phyloP scores from a whole-genome alignment of 139 green algal genomes.

The Ettlia oleoabundans region DNA sequence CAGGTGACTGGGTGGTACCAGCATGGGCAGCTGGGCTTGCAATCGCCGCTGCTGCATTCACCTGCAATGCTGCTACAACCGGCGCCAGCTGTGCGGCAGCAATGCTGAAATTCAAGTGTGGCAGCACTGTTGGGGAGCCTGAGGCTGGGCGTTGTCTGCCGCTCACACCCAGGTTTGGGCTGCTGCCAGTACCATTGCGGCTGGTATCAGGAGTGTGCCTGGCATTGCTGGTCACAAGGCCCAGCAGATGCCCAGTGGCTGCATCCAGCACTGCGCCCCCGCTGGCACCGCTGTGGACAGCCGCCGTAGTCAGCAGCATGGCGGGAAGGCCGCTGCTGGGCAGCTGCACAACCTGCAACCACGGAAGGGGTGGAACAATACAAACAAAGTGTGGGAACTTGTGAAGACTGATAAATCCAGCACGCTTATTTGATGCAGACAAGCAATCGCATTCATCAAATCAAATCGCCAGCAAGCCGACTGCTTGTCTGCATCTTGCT shows the following conservation, averaged over 20 bases:
- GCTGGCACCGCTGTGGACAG: conserved; percentile 77
- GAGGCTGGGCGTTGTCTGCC: too few relatives aligned
- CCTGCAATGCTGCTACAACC: conserved; percentile 26
- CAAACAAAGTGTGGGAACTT: neutral
- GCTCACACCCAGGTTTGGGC: too few relatives aligned
- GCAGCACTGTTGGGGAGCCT: conserved; percentile 52
- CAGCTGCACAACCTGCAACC: conserved; percentile 22
- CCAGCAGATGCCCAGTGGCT: conserved; percentile 55
- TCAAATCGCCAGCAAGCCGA: too few relatives aligned
- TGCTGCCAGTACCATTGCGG: conserved; percentile 4
- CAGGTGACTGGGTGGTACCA: too few relatives aligned
- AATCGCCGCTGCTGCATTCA: neutral
- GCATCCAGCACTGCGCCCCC: conserved; percentile 68
- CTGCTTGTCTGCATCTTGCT: too few relatives aligned
- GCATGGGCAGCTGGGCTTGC: neutral
- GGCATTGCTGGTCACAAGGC: conserved; percentile 69
- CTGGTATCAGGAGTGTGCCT: neutral
- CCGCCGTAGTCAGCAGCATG: conserved; percentile 73
- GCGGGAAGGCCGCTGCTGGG: conserved; percentile 28
- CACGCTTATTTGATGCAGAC: too few relatives aligned
- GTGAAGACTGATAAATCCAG: too few relatives aligned
- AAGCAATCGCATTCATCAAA: too few relatives aligned
- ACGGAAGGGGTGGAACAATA: neutral
- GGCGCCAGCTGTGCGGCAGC: conserved; percentile 54
- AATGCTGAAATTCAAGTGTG: conserved; percentile 74